Evolutionary conservation across 805 yeast genomes (phyloP), one percentile per base, ranked within the genome.

Genomic region (Saturnispora galanensis): DNA sequence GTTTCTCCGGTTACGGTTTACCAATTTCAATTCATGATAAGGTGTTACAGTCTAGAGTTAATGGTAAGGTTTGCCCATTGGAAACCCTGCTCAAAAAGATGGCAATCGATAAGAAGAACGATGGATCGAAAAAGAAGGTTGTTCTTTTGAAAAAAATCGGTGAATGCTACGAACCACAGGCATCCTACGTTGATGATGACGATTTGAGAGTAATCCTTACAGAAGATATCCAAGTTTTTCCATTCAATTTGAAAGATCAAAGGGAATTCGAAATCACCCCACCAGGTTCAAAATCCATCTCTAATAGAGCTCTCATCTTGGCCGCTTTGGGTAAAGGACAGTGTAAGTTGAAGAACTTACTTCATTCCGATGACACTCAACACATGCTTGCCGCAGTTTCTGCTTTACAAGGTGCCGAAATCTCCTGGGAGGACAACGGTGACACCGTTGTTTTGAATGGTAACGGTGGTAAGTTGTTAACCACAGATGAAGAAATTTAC

Each of bases 41-140:
- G 51, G 61, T 75, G 43, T 79, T 93, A 55, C 74, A 74, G 58
- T 78, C 77, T 50, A 73, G 90, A 42, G 81, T 93, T 26, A 68
- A 73, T 54, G 72, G 74, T 50, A 84, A 84, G 53, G 69, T 73
- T 43, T 79, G 94, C 45, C 88, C 90, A n/a, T 74, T 89, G 38
- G 87, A 85, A 47, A 63, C 69, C 9, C 70, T 93, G 43, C 67
- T 93, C 51, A 67, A 77, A 47, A 86, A 86, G 57, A 93, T 93
- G 98, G 78, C 94, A 34, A 84, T 93, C 48, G 98, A 93, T 64
- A 93, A 93, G 73, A 93, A 93, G 64, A 93, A 93, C 59, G 96
- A 87, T 56, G 98, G 98, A 29, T 70, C 85, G 12, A 82, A 79
- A 60, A 93, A 93, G 67, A 84, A 85, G 60, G 83, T 86, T 50